Conservation (phyloP, 2,329 filamentous ascomycete genomes). For the Paraphaeosphaeria sporulosa region DNA sequence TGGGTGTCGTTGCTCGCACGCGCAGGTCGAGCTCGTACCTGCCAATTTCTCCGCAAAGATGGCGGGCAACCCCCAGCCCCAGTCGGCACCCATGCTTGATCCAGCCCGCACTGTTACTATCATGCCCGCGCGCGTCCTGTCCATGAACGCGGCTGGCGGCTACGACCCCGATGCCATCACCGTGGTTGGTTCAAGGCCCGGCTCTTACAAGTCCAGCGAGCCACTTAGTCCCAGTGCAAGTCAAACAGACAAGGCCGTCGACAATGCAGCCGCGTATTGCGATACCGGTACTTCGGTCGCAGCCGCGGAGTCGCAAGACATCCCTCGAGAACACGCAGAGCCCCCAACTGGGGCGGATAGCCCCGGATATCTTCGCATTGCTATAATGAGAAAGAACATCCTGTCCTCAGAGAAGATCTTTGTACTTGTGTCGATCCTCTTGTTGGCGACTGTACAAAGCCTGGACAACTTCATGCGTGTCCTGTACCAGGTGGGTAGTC, state of each 20-base stretch:
- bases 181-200: background rate
- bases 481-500: background rate
- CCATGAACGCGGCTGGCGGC: background rate
- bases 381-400: background rate
- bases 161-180: slow-evolving; percentile 4
- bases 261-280: background rate
- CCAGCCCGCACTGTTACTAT: background rate
- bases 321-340: background rate
- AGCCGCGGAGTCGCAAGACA: background rate
- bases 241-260: background rate
- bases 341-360: slow-evolving; percentile 7
- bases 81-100: background rate
- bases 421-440: background rate
- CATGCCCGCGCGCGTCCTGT: background rate
- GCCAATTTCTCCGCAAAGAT: background rate
- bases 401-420: background rate
- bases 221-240: background rate
- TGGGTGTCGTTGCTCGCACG: background rate
- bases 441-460: slow-evolving; percentile 1
- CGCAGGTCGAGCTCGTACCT: background rate
- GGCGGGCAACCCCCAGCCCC: background rate
- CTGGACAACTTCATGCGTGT: slow-evolving; percentile 9
- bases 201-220: background rate
- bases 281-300: background rate
- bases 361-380: slow-evolving; percentile 2